Evolutionary conservation across 228 moss, liverwort and hornwort species (phyloP), one percentile per base, ranked within the genome.

Genomic region (Sphagnum fallax): DNA sequence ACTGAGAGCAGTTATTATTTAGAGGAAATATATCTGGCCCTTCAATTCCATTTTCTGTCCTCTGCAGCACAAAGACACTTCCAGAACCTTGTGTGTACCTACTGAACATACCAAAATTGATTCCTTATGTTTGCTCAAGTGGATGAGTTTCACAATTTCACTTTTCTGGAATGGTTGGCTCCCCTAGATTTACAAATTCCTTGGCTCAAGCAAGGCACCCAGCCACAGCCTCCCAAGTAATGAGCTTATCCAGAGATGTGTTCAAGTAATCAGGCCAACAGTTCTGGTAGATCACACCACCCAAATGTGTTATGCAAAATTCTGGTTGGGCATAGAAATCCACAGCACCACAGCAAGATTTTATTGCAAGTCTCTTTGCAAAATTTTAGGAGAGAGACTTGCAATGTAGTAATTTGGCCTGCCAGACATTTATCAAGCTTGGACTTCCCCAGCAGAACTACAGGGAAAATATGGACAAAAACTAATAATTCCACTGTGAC

Each of bases 191-290:
- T 50, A 94, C 84, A 63, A 89, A 89, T 5, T 78, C 82, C 72
- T 89, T 89, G 16, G 90, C 90, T 72, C 86, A 80, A 0, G 47
- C 70, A 52, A 98, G 98, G 4, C 90, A 89, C 14, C 75, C 82
- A 53, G 49, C 79, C 3, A 83, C 89, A n/a, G 78, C 78, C 16
- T 92, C 77, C 94, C 98, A 98, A n/a, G 80, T 77, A 12, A 98
- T 81, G 8, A 98, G 76, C 60, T 78, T 64, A 49, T 89, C 73
- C 66, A 98, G 48, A 60, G 90, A 89, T 6, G 81, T 79, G 50
- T 74, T 51, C 48, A 94, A 57, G 71, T 89, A 98, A 58, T 98
- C 92, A 18, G 80, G 64, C 62, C 92, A 85, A 64, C 84, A 81
- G 53, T 94, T 90, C 85, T 97, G 88, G 70, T 72, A 76, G 60